A percentile compares a stretch with the other conserved stretches of the same genome.
Evolutionary conservation across 176 grass and related monocot species (phyloP).

Genomic region (Ensete ventricosum): DNA sequence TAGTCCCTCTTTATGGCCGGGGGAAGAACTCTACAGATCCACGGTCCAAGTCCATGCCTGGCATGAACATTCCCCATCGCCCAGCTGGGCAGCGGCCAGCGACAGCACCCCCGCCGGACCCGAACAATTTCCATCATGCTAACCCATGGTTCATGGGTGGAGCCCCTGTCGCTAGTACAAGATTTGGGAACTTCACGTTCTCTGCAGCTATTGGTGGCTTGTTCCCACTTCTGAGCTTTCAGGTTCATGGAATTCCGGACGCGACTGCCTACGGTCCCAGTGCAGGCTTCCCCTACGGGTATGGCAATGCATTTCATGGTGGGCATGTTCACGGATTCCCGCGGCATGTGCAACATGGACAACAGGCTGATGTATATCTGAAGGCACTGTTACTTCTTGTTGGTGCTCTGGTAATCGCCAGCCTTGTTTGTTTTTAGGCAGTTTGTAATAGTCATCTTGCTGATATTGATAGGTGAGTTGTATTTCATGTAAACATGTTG

Average conservation of each 20-base stretch:
- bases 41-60: conserved; percentile 59
- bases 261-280: conserved; percentile 49
- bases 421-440: conserved; percentile 52
- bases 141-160: conserved; percentile 64
- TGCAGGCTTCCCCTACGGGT: conserved; percentile 69
- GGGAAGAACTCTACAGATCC: conserved; percentile 82
- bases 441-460: background rate
- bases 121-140: conserved; percentile 34
- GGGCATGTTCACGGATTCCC: conserved; percentile 37
- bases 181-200: conserved; percentile 74
- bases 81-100: conserved; percentile 75
- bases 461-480: background rate
- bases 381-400: conserved; percentile 55
- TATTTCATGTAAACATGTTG: background rate
- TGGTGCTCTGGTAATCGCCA: conserved; percentile 65
- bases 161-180: conserved; percentile 28
- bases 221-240: conserved; percentile 88
- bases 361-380: conserved; percentile 76
- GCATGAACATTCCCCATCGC: conserved; percentile 60
- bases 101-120: conserved; percentile 48
- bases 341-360: conserved; percentile 38
- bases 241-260: conserved; percentile 68
- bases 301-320: conserved; percentile 63
- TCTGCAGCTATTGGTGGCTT: conserved; percentile 61
- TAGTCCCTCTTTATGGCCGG: conserved; percentile 79